Base-by-base conservation (phyloP, 129 eudicot genomes). In the Solidago caesia region DNA sequence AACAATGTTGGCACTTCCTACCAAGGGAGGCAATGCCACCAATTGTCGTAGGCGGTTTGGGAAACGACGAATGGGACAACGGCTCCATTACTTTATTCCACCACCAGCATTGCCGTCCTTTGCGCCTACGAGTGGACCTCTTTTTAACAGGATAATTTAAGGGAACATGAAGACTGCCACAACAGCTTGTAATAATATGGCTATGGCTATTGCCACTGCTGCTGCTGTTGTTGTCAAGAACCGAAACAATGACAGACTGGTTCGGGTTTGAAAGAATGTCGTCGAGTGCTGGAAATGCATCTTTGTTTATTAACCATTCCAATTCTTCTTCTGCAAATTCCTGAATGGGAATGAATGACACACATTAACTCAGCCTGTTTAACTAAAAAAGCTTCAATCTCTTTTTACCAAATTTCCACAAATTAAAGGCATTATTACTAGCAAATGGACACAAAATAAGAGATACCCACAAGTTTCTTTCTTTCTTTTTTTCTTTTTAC, bases 281-380 rank as follows among this genome's bases (percentile, higher is more conserved):
- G 71, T 92, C 98, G 29, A 92, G 85, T 2, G 88, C 76, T 0
- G 98, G 98, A 64, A 92, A 92, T 4, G 96, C 92, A 45, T 92
- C 96, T 76, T 92, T 92, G 89, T 92, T 89, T 7, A 88, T 86
- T 52, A 92, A 63, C 98, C 98, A 92, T 83, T 92, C 98, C n/a
- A 92, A 74, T 48, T 92, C 98, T 79, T 92, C 98, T 77, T 92
- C 97, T 43, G 65, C 91, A 83, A 67, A 71, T 44, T 82, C 96
- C 96, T 87, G 83, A 60, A 44, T 11, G 75, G 69, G 52, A 79
- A 8, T 65, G 41, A 61, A 27, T 15, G 15, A 14, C 43, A 41
- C 39, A 41, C 21, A 21, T 21, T 13, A 10, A 77, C 49, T 59
- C 62, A 49, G 33, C 64, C 26, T 44, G 21, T 21, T 48, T 13